Percentiles rank a stretch among this genome's conserved stretches.
phyloP scores from a whole-genome alignment of 768 basidiomycete genomes.

The Sporobolomyces roseus region DNA sequence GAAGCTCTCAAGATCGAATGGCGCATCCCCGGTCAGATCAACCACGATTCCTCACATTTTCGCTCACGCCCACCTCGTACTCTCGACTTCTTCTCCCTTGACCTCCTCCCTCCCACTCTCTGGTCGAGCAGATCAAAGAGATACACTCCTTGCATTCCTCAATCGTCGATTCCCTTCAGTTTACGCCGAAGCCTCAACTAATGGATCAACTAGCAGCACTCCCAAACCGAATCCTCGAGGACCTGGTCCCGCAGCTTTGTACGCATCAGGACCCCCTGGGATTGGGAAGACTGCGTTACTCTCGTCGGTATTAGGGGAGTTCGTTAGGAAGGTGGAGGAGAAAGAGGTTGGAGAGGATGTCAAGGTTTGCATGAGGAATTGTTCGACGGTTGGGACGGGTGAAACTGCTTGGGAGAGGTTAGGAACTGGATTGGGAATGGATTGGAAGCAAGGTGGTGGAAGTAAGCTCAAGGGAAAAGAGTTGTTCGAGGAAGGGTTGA shows the following conservation, averaged over 20 bases:
- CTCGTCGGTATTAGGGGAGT: conserved; percentile 58
- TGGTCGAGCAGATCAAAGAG: conserved; percentile 66
- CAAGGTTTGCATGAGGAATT: conserved; percentile 64
- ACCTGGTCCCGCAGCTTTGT: conserved; percentile 52
- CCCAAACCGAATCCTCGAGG: neutral
- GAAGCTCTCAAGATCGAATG: neutral
- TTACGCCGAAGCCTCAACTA: conserved; percentile 41
- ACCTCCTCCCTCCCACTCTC: conserved; percentile 53
- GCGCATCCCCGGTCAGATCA: neutral
- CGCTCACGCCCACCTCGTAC: conserved; percentile 34
- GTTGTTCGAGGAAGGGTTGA: conserved; percentile 51
- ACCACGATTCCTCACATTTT: conserved; percentile 32
- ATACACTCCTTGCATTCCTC: conserved; percentile 60
- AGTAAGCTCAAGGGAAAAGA: conserved; percentile 45
- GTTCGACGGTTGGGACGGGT: conserved; percentile 63
- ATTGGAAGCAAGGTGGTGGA: conserved; percentile 32
- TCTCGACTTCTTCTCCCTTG: conserved; percentile 51
- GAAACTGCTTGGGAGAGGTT: conserved; percentile 63
- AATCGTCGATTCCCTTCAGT: conserved; percentile 54
- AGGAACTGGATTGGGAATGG: conserved; percentile 56
- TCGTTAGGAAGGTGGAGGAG: neutral
- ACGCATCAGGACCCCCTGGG: conserved; percentile 88
- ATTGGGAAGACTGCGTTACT: conserved; percentile 87
- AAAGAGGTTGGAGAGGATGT: conserved; percentile 39
- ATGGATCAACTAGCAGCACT: conserved; percentile 34